These are phyloP conservation scores for Mycena rosella DNA, from an alignment of 768 basidiomycete species.

Conservation along the genomic window DNA sequence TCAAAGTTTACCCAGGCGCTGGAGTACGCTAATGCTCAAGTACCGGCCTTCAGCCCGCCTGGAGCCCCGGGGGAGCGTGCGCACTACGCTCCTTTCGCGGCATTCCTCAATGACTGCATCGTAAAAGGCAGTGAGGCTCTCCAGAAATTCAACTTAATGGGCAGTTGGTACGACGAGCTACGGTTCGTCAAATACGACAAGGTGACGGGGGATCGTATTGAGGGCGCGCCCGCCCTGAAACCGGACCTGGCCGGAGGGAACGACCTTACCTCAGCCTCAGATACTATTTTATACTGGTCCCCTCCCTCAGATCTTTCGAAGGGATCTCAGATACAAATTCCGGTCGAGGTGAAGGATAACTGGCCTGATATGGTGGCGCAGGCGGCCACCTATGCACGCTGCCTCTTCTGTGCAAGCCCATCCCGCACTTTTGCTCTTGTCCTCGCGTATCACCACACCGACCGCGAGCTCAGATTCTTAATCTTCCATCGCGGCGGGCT, in stretches of 20 bases:
- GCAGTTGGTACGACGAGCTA: background rate
- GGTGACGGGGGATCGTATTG: constrained; percentile 5
- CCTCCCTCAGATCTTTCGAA: background rate
- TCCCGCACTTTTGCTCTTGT: constrained; percentile 32
- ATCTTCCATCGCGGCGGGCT: constrained; percentile 36
- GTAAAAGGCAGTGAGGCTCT: background rate
- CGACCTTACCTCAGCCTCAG: background rate
- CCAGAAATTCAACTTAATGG: background rate
- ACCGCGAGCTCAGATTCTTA: constrained; percentile 20
- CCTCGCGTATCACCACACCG: constrained; percentile 21
- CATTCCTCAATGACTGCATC: constrained; percentile 3
- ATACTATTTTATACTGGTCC: background rate
- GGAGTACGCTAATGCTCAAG: background rate
- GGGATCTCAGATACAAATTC: constrained; percentile 3
- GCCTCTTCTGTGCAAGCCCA: constrained; percentile 21
- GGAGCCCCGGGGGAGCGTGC: background rate
- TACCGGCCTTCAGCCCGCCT: background rate
- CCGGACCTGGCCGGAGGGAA: constrained; percentile 3
- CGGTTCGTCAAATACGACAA: constrained; percentile 2
- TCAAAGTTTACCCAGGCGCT: background rate
- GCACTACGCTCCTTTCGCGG: background rate
- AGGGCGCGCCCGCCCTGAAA: background rate
- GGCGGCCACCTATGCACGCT: constrained; percentile 32
- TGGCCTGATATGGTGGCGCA: constrained; percentile 31
- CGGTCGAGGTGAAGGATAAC: constrained; percentile 33